Conservation (phyloP, 179 eudicot genomes). For the Silene vulgaris region DNA sequence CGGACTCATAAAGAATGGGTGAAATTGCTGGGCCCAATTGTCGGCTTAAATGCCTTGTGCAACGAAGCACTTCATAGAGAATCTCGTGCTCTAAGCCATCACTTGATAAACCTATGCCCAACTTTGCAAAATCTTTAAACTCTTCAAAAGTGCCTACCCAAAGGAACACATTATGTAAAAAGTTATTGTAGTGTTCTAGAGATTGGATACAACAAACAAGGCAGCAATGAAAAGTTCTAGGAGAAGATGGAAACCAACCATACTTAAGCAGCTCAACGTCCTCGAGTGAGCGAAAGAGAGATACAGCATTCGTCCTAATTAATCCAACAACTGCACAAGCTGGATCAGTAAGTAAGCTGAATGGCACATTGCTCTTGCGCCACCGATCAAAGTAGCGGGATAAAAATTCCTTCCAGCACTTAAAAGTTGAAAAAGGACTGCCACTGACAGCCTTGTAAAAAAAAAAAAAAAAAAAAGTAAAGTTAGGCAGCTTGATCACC, state of each 20-base stretch:
- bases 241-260: conserved; percentile 44
- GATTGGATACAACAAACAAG: neutral
- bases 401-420: conserved; percentile 73
- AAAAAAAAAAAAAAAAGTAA: conserved; percentile 19
- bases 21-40: conserved; percentile 76
- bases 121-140: conserved; percentile 35
- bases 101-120: conserved; percentile 42
- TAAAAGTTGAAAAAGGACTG: conserved; percentile 55
- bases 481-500: conserved; percentile 24
- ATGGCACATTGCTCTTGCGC: conserved; percentile 61
- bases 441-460: conserved; percentile 58
- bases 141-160: conserved; percentile 52
- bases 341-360: conserved; percentile 70
- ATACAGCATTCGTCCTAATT: conserved; percentile 62
- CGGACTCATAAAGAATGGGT: conserved; percentile 68
- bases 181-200: neutral
- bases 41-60: conserved; percentile 50
- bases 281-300: conserved; percentile 74
- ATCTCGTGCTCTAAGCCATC: conserved; percentile 48
- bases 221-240: conserved; percentile 1
- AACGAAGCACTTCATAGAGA: conserved; percentile 64
- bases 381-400: conserved; percentile 57
- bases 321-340: conserved; percentile 61
- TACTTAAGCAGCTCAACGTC: conserved; percentile 66
- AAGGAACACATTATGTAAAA: conserved; percentile 1